These are phyloP conservation scores for Gynandropsis gynandra DNA, from an alignment of 345 rosid species.

Conservation along the genomic window DNA sequence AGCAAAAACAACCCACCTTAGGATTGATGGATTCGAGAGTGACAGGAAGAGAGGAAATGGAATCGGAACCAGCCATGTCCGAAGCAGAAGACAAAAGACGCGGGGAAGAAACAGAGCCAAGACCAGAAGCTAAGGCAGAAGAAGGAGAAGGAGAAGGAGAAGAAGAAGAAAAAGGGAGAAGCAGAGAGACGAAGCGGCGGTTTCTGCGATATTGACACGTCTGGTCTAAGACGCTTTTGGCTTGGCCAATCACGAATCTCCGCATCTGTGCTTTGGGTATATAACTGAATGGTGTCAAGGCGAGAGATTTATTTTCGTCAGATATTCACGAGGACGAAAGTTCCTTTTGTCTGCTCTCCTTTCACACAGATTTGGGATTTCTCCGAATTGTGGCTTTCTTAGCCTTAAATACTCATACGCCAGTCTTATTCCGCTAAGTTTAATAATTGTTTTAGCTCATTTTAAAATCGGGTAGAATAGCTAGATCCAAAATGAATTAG, in stretches of 20 bases:
- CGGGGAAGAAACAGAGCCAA: too few relatives aligned
- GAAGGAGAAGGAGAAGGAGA: too few relatives aligned
- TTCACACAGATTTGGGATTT: slow-evolving; percentile 23
- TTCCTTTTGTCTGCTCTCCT: background rate
- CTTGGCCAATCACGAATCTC: slow-evolving; percentile 63
- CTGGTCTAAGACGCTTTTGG: slow-evolving; percentile 24
- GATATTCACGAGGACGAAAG: too few relatives aligned
- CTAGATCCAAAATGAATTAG: too few relatives aligned
- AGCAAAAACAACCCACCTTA: slow-evolving; percentile 46
- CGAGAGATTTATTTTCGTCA: too few relatives aligned
- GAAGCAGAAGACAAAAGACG: slow-evolving; percentile 47
- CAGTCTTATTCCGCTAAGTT: too few relatives aligned
- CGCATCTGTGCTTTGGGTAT: slow-evolving; percentile 42
- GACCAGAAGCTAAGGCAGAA: too few relatives aligned
- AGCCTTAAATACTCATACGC: too few relatives aligned
- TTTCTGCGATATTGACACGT: slow-evolving; percentile 21
- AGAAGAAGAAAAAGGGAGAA: slow-evolving; percentile 4
- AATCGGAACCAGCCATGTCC: slow-evolving; percentile 26
- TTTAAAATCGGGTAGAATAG: too few relatives aligned
- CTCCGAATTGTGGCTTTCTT: too few relatives aligned
- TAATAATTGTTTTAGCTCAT: too few relatives aligned
- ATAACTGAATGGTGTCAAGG: too few relatives aligned
- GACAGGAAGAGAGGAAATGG: slow-evolving; percentile 32
- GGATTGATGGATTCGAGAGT: slow-evolving; percentile 52
- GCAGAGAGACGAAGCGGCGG: slow-evolving; percentile 13